Base-by-base conservation (phyloP, 2,329 filamentous ascomycete genomes). In the Microdochium bolleyi region DNA sequence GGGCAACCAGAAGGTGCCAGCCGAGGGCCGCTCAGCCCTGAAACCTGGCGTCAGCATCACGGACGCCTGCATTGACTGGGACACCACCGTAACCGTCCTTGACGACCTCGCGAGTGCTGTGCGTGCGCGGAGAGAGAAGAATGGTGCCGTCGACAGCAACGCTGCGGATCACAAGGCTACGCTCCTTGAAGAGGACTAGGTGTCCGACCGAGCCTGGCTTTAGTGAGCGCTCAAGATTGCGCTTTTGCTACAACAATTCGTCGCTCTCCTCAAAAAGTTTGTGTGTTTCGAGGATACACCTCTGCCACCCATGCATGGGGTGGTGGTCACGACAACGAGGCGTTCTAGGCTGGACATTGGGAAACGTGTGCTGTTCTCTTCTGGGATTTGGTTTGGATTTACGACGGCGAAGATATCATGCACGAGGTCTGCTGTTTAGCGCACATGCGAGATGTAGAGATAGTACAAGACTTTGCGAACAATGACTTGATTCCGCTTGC, bases 41-140 rank as follows among this genome's bases (percentile, higher is more conserved):
- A 89, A 91, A 77, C 90, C 89, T 73, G 92, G 92, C 60, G 88
- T 96, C 64, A 92, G 87, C 70, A 96, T 96, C 72, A 96, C 92
- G 1, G 92, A 96, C 70, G 92, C 92, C 53, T 99, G 92, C 75
- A 96, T 99, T 67, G 78, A 88, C 77, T 96, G 92, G 92, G 89
- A 95, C 14, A 79, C 77, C 51, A 96, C 92, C 1, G 83, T 94
- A 44, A 74, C 80, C 1, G 88, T 94, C 1, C 79, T 97, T 24
- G 88, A 96, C 70, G 81, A 92, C 61, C 80, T 97, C 27, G 92
- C 94, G 5, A 83, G 84, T n/a, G 88, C 89, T 34, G 87, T 97
- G 51, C 82, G 88, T 51, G 80, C 82, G 57, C 83, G 92, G 61
- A 83, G 94, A 62, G 75, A 82, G 62, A 76, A 73, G 61, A 68